phyloP scores from a whole-genome alignment of 495 filamentous ascomycete genomes.

The Tuber calosporum region DNA sequence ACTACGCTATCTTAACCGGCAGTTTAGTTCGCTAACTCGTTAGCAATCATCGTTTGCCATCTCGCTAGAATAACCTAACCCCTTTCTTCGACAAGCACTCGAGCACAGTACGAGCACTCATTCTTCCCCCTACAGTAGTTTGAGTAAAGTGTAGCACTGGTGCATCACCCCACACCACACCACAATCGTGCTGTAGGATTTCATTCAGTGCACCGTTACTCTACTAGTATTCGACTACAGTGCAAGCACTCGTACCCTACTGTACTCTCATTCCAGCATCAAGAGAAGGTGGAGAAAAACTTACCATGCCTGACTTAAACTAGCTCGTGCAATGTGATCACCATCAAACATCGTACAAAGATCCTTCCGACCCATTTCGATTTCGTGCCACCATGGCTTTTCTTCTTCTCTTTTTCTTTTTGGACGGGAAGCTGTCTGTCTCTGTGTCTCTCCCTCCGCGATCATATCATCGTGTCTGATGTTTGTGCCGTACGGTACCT shows the following conservation, averaged over 20 bases:
- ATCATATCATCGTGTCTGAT: constrained; percentile 1
- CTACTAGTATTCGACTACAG: too few relatives aligned
- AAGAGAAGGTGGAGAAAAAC: background rate
- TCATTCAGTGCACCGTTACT: background rate
- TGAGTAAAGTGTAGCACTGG: background rate
- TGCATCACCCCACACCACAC: background rate
- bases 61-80: background rate
- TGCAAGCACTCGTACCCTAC: too few relatives aligned
- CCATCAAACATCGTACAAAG: constrained; percentile 36
- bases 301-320: background rate
- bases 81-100: too few relatives aligned
- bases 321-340: background rate
- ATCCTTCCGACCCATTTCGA: constrained; percentile 25
- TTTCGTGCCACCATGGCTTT: constrained; percentile 37
- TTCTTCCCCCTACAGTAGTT: too few relatives aligned
- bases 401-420: constrained; percentile 6
- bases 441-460: background rate
- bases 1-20: background rate
- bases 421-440: background rate
- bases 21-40: background rate
- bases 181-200: background rate
- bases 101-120: too few relatives aligned
- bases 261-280: background rate
- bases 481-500: background rate
- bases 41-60: background rate